Conservation (phyloP, 116 monocot genomes). For the Trichopus zeylanicus region DNA sequence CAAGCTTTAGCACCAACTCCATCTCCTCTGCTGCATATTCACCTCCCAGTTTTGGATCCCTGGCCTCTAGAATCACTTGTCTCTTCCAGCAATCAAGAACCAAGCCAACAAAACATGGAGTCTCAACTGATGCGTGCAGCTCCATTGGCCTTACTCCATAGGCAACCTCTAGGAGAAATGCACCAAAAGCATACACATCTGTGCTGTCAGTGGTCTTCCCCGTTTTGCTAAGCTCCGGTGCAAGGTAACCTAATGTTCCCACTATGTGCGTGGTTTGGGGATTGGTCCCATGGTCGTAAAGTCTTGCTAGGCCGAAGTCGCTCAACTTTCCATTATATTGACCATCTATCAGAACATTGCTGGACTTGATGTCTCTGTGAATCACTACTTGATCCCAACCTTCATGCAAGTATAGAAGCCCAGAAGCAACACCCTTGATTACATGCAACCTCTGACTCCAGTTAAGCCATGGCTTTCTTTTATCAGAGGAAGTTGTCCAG, state of each 20-base stretch:
- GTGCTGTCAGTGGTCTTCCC: slow-evolving; percentile 21
- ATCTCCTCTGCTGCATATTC: slow-evolving; percentile 9
- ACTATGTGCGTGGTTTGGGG: slow-evolving; percentile 17
- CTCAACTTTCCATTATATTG: slow-evolving; percentile 14
- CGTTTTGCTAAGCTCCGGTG: slow-evolving; percentile 19
- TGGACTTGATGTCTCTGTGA: slow-evolving; percentile 32
- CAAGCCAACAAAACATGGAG: slow-evolving; percentile 8
- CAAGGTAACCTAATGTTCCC: slow-evolving; percentile 20
- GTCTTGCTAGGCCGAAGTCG: slow-evolving; percentile 25
- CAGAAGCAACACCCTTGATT: slow-evolving; percentile 15
- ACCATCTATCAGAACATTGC: slow-evolving; percentile 24
- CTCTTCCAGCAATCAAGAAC: slow-evolving; percentile 21
- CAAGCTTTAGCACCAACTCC: slow-evolving; percentile 22
- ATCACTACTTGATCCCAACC: slow-evolving; percentile 28
- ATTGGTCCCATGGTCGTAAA: slow-evolving; percentile 25
- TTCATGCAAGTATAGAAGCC: slow-evolving; percentile 24
- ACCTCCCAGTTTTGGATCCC: slow-evolving; percentile 7
- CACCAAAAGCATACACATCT: slow-evolving; percentile 22
- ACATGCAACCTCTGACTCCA: slow-evolving; percentile 4
- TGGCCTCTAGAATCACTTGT: slow-evolving; percentile 1
- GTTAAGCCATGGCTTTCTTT: background rate
- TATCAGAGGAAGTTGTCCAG: slow-evolving; percentile 42
- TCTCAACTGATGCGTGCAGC: background rate
- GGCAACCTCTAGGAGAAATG: slow-evolving; percentile 18
- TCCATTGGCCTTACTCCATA: slow-evolving; percentile 17